Evolutionary conservation across 2,329 filamentous ascomycete species (phyloP), one percentile per base, ranked within the genome.

Genomic region (Dactylonectria estremocensis): DNA sequence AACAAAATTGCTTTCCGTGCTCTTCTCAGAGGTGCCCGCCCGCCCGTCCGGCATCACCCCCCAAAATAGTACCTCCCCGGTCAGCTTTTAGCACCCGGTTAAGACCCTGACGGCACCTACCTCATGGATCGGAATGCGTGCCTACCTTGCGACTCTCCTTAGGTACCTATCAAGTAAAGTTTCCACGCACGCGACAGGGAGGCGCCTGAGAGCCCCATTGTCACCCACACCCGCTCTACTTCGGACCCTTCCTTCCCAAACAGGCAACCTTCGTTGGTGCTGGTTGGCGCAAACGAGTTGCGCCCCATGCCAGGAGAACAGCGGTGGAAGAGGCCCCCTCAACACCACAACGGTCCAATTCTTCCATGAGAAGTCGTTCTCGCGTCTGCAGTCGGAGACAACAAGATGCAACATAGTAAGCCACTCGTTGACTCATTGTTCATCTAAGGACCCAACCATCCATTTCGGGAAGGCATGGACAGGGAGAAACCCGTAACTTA

Each of bases 1-100:
- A 67, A 67, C 64, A 67, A 67, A 67, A 58, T 52, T 14, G 37
- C 54, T 24, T 53, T 37, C 13, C 53, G 59, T 46, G 48, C 59
- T 67, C 53, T 62, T 62, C 59, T 45, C 58, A 61, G 35, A 49
- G 28, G 18, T 43, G 62, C 55, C 62, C 62, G 40, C 62, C 56
- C 56, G 40, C 35, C 55, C 62, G 49, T 40, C 49, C 33, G 60
- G 50, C 37, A 24, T 31, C 3, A 18, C 22, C 11, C n/a, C 57
- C 58, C 18, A 56, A 61, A 61, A 52, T 46, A 52, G 57, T 58
- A 66, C 63, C 28, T 35, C 18, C 57, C 62, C 45, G 45, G 58
- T 48, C 43, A 22, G 20, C 7, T 35, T 61, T 66, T 66, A 7
- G 24, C 63, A 66, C 63, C 50, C n/a, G 35, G 52, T 45, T n/a